Percentiles rank a stretch among this genome's conserved stretches.
Conservation (phyloP, 208 protist species). For the Wallacemonas sp. region DNA sequence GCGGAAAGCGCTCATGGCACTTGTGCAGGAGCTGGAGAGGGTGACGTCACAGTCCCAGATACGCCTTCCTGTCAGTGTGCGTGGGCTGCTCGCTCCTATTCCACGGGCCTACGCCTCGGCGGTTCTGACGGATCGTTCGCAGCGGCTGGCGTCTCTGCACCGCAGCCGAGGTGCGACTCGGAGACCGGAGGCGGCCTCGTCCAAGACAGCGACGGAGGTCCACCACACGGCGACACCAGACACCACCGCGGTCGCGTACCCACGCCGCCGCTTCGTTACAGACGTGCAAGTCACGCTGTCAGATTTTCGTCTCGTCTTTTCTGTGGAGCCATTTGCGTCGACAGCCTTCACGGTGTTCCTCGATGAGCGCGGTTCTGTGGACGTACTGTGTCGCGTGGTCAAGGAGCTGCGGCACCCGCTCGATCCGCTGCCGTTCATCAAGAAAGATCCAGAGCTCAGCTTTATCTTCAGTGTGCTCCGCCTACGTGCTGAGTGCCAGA, state of each 20-base stretch:
- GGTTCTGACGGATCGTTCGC: constrained; percentile 31
- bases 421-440: constrained; percentile 20
- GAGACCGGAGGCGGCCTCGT: too few relatives aligned
- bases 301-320: constrained; percentile 63
- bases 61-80: constrained; percentile 41
- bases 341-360: constrained; percentile 71
- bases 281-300: constrained; percentile 66
- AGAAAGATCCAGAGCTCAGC: constrained; percentile 29
- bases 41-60: constrained; percentile 23
- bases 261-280: constrained; percentile 14
- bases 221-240: too few relatives aligned
- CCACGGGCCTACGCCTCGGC: constrained; percentile 50
- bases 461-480: constrained; percentile 48
- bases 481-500: constrained; percentile 78
- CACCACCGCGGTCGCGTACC: too few relatives aligned
- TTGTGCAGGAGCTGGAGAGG: constrained; percentile 49
- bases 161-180: too few relatives aligned
- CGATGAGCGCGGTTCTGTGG: constrained; percentile 51
- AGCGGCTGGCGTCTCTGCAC: constrained; percentile 14
- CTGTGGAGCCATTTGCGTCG: constrained; percentile 61
- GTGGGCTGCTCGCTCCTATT: constrained; percentile 73
- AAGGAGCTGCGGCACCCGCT: constrained; percentile 23
- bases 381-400: constrained; percentile 41
- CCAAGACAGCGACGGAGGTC: too few relatives aligned
- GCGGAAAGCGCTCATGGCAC: constrained; percentile 24